Evolutionary conservation across 768 basidiomycete genomes (phyloP).

Genomic region (Termitomyces sp.): DNA sequence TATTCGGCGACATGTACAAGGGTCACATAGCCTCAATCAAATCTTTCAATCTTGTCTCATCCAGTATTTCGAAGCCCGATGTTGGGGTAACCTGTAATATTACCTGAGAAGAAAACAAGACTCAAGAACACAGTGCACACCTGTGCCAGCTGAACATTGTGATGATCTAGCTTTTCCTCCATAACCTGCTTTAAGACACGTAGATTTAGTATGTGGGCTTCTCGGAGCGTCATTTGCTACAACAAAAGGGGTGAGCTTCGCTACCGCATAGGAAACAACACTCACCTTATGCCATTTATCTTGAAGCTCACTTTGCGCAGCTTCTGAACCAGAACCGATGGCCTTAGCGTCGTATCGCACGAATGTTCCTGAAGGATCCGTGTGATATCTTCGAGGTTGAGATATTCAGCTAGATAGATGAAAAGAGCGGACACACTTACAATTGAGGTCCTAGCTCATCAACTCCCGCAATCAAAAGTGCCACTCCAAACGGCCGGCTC

Average conservation of each 20-base stretch:
- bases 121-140: slow-evolving; percentile 35
- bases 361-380: slow-evolving; percentile 97
- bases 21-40: slow-evolving; percentile 80
- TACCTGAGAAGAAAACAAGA: background rate
- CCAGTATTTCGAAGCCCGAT: slow-evolving; percentile 86
- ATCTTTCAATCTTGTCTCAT: slow-evolving; percentile 74
- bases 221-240: slow-evolving; percentile 88
- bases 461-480: slow-evolving; percentile 93
- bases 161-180: slow-evolving; percentile 99
- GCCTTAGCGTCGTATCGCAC: slow-evolving; percentile 97
- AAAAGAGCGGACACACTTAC: slow-evolving; percentile 39
- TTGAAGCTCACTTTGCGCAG: slow-evolving; percentile 94
- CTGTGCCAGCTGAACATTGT: slow-evolving; percentile 97
- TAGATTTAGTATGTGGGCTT: slow-evolving; percentile 83
- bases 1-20: slow-evolving; percentile 2
- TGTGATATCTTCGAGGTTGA: slow-evolving; percentile 71
- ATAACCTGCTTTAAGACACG: slow-evolving; percentile 97
- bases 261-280: background rate
- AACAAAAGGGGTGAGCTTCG: background rate
- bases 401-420: background rate
- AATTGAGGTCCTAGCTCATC: slow-evolving; percentile 95
- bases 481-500: slow-evolving; percentile 99
- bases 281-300: slow-evolving; percentile 92
- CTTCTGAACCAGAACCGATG: slow-evolving; percentile 96
- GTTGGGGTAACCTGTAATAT: slow-evolving; percentile 63